Base-by-base conservation (phyloP, 1,284 basidiomycete species). In the Ustilago hordei region DNA sequence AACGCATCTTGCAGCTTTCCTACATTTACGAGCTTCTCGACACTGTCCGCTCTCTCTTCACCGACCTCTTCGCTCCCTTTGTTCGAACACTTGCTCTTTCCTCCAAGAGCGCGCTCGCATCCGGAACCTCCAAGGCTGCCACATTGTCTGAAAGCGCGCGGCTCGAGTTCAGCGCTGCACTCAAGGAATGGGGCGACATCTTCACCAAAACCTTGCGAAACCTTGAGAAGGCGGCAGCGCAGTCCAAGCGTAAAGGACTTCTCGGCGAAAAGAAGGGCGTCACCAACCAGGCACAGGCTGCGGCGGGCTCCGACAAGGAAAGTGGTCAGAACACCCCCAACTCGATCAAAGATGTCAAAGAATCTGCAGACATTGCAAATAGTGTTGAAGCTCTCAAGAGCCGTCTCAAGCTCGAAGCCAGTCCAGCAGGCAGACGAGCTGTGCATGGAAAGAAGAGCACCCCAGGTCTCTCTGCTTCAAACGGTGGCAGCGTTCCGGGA, bases 1-100 rank as follows among this genome's bases (percentile, higher is more conserved):
- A 98, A 84, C 93, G 96, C 53, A 95, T 99, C 70, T 89, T 99
- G 15, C 95, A 97, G 77, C 89, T 99, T 31, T 92, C 94, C 9
- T 99, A 99, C 85, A 92, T 98, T 64, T 94, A 96, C 0, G 92
- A 95, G 54, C 91, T 99, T 7, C 75, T 86, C 47, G 77, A 75
- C 13, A 60, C 68, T 4, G 75, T 84, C 31, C 72, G 79, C 38
- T 68, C 62, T 7, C 69, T 73, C 19, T 86, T 86, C 65, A 69
- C 74, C n/a, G 57, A 80, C 23, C 79, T 79, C 31, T 84, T 83
- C 52, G 60, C 67, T 3, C 62, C 76, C 19, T 76, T 86, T 41
- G 70, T 82, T 28, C 59, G 68, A 35, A 76, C 68, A 45, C 67
- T 82, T 4, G 55, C 63, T 92, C 93, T 0, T 92, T 94, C 87